These are phyloP conservation scores for Exophiala sp. DNA, from an alignment of 2,329 filamentous ascomycete species.

Conservation along the genomic window DNA sequence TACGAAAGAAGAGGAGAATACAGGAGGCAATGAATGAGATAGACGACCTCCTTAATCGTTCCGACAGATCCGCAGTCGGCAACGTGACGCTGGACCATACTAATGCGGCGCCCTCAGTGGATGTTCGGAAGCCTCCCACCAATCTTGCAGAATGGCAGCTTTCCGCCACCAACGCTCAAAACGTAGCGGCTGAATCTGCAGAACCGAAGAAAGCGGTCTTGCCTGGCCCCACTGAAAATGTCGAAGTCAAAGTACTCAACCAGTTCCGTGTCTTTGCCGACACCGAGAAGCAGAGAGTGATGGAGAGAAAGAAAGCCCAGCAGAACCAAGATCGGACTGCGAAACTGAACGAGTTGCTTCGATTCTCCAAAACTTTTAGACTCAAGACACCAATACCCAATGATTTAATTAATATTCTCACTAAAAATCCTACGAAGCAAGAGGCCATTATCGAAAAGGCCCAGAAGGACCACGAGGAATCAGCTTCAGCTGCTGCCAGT, in stretches of 20 bases:
- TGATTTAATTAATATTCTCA: slow-evolving; percentile 89
- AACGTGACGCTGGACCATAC: too few species aligned
- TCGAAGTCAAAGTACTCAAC: slow-evolving; percentile 59
- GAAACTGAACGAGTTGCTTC: slow-evolving; percentile 90
- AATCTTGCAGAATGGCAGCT: too few species aligned
- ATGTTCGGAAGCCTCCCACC: too few species aligned
- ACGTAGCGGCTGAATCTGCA: slow-evolving; percentile 15
- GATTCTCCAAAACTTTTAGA: slow-evolving; percentile 92
- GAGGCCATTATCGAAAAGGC: slow-evolving; percentile 88
- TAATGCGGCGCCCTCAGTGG: too few species aligned
- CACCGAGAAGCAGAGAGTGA: slow-evolving; percentile 58
- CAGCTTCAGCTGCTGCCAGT: slow-evolving; percentile 36
- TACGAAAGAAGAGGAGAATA: too few species aligned
- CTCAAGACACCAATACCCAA: slow-evolving; percentile 85
- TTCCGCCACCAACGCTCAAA: slow-evolving; percentile 33
- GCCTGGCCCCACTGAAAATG: slow-evolving; percentile 57
- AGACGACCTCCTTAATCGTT: too few species aligned
- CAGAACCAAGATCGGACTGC: slow-evolving; percentile 75
- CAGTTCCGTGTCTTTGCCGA: slow-evolving; percentile 64
- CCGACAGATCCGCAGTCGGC: too few species aligned
- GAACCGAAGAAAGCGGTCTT: slow-evolving; percentile 38
- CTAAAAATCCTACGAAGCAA: slow-evolving; percentile 94
- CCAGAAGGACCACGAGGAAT: slow-evolving; percentile 66
- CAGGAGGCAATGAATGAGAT: too few species aligned
- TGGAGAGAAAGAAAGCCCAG: slow-evolving; percentile 55